Evolutionary conservation across 352 stramenopile species (phyloP).

Genomic region (Plasmopara halstedii): DNA sequence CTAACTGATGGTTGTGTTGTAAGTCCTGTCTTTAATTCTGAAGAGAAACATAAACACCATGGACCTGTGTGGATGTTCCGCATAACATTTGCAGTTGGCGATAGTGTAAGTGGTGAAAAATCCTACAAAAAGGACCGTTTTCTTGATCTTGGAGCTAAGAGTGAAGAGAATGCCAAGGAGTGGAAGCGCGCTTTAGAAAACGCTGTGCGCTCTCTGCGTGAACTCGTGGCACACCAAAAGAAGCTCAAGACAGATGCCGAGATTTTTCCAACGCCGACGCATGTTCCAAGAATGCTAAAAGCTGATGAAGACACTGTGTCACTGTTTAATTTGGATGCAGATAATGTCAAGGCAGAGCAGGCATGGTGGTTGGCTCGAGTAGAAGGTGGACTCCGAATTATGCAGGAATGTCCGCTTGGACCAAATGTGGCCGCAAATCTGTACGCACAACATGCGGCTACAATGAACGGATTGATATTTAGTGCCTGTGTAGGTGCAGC

Average conservation of each 20-base stretch:
- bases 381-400: slow-evolving; percentile 71
- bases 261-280: slow-evolving; percentile 58
- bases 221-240: slow-evolving; percentile 64
- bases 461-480: slow-evolving; percentile 69
- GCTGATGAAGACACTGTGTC: slow-evolving; percentile 78
- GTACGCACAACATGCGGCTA: slow-evolving; percentile 71
- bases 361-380: slow-evolving; percentile 81
- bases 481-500: slow-evolving; percentile 52
- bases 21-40: slow-evolving; percentile 76
- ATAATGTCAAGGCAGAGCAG: slow-evolving; percentile 78
- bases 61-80: slow-evolving; percentile 85
- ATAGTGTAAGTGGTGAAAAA: slow-evolving; percentile 55
- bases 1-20: slow-evolving; percentile 76
- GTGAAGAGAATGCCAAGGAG: slow-evolving; percentile 66
- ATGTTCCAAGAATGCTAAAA: slow-evolving; percentile 61
- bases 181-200: slow-evolving; percentile 80
- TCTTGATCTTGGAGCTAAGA: slow-evolving; percentile 80
- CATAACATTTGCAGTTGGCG: slow-evolving; percentile 78
- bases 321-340: slow-evolving; percentile 81
- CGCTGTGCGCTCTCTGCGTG: slow-evolving; percentile 61
- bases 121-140: slow-evolving; percentile 87
- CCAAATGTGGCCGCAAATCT: slow-evolving; percentile 72
- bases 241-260: slow-evolving; percentile 73
- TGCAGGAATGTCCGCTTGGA: slow-evolving; percentile 81
- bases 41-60: slow-evolving; percentile 86